Base-by-base conservation (phyloP, 2,329 filamentous ascomycete species). In the Fusarium oxysporum region DNA sequence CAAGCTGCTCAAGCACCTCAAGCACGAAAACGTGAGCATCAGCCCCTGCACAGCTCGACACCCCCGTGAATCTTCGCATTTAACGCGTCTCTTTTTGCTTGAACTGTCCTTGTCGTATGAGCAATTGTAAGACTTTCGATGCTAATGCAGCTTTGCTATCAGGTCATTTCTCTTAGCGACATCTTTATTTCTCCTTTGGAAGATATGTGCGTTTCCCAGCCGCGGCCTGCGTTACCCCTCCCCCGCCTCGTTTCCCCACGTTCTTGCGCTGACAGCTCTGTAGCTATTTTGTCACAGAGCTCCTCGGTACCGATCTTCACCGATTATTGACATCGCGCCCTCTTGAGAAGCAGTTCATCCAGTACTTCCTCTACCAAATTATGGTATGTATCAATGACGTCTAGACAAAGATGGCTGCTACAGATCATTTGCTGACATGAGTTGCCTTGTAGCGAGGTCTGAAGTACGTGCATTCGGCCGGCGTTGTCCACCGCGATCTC, bases 361-460 rank as follows among this genome's bases (percentile, higher is more conserved):
- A 99, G 86, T 99, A 99, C 86, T 99, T 99, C 83, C 90, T 99
- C 69, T 99, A 99, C 84, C 96, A 99, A 85, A 99, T 99, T 80
- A 90, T 98, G 87, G 96, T 98, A 86, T 79, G 92, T 74, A 37
- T 33, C 38, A 58, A 58, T 12, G 41, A 28, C 38, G n/a, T 23
- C 58, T 38, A 45, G 33, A 38, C n/a, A 45, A 28, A 28, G 60
- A 21, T 44, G 33, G 16, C 16, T 33, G 9, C 54, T 17, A 32
- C 33, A 23, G 19, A 43, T 32, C 45, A 35, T 59, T 63, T 63
- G 51, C 73, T 76, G 51, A 77, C 67, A 43, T 38, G 6, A 14
- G 19, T 38, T 58, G 7, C 17, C 11, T 58, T 38, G 40, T 77
- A 98, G 96, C 94, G 96, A 79, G 96, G 96, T 62, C 86, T 99